phyloP scores from a whole-genome alignment of 306 rosid species.

The Aeschynomene evenia region DNA sequence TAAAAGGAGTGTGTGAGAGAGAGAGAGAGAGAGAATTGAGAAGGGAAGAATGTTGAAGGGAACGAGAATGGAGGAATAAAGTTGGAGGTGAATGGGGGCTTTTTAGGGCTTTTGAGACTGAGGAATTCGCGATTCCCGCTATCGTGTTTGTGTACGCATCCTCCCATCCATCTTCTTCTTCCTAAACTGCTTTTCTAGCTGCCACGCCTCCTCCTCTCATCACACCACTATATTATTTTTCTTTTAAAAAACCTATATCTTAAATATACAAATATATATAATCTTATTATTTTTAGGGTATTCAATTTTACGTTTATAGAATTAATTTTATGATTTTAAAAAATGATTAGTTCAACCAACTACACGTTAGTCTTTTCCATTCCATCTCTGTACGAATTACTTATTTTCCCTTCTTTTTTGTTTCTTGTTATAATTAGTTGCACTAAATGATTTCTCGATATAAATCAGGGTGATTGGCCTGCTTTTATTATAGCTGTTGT shows the following conservation, averaged over 20 bases:
- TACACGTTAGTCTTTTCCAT: too few relatives aligned
- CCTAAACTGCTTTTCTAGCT: not conserved
- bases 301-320: too few relatives aligned
- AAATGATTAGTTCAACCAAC: too few relatives aligned
- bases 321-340: too few relatives aligned
- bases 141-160: not conserved
- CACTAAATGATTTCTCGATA: not conserved
- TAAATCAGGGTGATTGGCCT: not conserved
- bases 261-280: too few relatives aligned
- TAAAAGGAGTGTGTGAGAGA: not conserved
- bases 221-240: too few relatives aligned
- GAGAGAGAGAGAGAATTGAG: not conserved
- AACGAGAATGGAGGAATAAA: not conserved
- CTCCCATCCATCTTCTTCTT: not conserved
- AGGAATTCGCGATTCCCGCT: not conserved
- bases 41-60: not conserved
- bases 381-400: too few relatives aligned
- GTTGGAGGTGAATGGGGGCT: not conserved
- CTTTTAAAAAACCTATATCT: too few relatives aligned
- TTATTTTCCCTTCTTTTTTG: too few relatives aligned
- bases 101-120: not conserved
- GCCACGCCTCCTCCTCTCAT: not conserved
- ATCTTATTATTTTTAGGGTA: too few relatives aligned
- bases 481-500: not conserved
- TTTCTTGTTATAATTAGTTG: not conserved